Conservation (phyloP, 768 basidiomycete genomes). For the Tulasnella sp. region DNA sequence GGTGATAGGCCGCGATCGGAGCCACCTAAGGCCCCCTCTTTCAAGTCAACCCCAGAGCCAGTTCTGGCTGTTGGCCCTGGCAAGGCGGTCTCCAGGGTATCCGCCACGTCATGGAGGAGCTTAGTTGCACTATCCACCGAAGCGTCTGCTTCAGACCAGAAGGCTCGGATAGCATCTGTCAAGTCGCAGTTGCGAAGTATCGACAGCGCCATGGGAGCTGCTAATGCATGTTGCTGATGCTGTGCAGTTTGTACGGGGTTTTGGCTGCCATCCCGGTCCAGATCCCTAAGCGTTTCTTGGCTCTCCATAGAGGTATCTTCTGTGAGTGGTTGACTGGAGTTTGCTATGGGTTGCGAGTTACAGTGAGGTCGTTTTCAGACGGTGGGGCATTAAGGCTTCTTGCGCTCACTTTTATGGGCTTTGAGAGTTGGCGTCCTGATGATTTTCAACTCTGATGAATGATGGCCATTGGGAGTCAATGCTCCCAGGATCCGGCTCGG, state of each 20-base stretch:
- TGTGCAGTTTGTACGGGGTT: too few species aligned
- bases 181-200: not conserved
- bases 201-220: not conserved
- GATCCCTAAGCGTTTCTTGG: not conserved
- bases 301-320: not conserved
- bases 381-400: too few species aligned
- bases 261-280: too few species aligned
- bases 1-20: not conserved
- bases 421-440: not conserved
- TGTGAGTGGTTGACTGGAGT: not conserved
- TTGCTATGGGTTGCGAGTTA: not conserved
- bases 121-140: not conserved
- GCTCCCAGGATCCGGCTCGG: constrained; percentile 1
- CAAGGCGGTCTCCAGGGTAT: not conserved
- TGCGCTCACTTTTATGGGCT: not conserved
- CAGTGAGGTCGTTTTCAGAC: not conserved
- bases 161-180: not conserved
- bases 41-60: too few species aligned
- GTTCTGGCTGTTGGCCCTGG: not conserved
- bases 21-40: not conserved
- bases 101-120: not conserved
- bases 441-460: not conserved
- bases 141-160: not conserved
- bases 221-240: not conserved
- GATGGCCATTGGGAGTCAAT: not conserved